Base-by-base conservation (phyloP, 2,329 filamentous ascomycete species). In the Fusarium phyllophilum region DNA sequence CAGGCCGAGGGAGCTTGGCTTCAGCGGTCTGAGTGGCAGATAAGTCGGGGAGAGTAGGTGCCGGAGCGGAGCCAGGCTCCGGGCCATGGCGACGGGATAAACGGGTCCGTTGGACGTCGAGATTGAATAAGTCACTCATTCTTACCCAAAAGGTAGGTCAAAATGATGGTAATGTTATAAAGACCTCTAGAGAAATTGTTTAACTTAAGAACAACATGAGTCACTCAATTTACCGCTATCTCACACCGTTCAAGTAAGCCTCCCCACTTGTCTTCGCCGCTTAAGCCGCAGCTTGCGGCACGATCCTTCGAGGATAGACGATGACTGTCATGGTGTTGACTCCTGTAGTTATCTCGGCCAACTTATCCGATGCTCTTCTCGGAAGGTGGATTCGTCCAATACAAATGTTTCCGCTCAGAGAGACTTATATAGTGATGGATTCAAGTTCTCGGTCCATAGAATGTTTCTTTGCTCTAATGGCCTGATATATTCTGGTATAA, bases 1-100 rank as follows among this genome's bases (percentile, higher is more conserved):
- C 64, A 6, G 79, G 74, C 36, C 71, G 67, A 2, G 85, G 84
- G 33, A 89, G 83, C 15, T 84, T 81, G 11, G 82, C 75, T 22
- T 84, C 79, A 39, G 85, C 85, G 33, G 76, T 61, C 17, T 76
- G 63, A 38, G 89, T 77, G 51, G 80, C 75, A 5, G 68, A 51
- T 8, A 68, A 66, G 26, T 79, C 24, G 4, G 87, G 87, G 10
- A 88, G 83, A 7, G 84, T 85, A 20, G 79, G 77, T 14, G 79
- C 74, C 44, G 75, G 60, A 55, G 65, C 48, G 38, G 69, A 62
- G 34, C 57, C 67, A n/a, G 64, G 42, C 15, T 56, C 52, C 39
- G 66, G 38, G 36, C 49, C 41, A 18, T 77, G 54, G 8, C 78
- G 78, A 45, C 76, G 67, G 33, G 67, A 59, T 10, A 82, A 64